These are phyloP conservation scores for Manihot esculenta DNA, from an alignment of 441 rosid species.

Conservation along the genomic window DNA sequence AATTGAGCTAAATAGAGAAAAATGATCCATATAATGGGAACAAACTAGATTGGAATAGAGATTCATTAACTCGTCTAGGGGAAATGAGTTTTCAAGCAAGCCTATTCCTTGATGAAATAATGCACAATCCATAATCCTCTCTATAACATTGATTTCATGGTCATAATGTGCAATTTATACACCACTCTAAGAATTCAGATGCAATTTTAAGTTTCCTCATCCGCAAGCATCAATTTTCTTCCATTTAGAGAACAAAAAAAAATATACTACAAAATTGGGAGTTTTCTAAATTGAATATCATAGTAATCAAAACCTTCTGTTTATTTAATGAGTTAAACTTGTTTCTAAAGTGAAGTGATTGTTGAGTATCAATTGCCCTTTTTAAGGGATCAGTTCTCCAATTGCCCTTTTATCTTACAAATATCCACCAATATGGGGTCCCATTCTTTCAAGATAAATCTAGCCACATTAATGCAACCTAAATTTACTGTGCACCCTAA, in stretches of 20 bases:
- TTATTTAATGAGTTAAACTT: background rate
- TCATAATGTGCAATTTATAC: background rate
- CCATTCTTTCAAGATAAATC: background rate
- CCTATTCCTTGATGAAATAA: background rate
- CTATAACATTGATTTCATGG: background rate
- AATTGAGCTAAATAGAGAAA: background rate
- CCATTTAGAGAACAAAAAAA: background rate
- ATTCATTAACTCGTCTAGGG: too few relatives aligned
- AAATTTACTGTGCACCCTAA: background rate
- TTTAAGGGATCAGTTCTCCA: background rate
- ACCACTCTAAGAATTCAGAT: background rate
- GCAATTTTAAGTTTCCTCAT: background rate
- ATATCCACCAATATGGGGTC: background rate
- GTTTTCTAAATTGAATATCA: background rate
- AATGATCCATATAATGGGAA: background rate
- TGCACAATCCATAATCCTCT: background rate
- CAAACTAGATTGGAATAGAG: background rate
- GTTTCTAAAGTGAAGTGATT: too few relatives aligned
- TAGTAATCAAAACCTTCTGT: background rate
- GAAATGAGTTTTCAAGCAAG: background rate
- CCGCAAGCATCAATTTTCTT: background rate
- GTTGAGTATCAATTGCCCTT: background rate
- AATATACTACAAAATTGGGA: background rate
- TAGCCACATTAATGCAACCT: background rate
- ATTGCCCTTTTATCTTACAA: background rate